These are phyloP conservation scores for Trichothecium roseum DNA, from an alignment of 2,329 filamentous ascomycete species.

Conservation along the genomic window DNA sequence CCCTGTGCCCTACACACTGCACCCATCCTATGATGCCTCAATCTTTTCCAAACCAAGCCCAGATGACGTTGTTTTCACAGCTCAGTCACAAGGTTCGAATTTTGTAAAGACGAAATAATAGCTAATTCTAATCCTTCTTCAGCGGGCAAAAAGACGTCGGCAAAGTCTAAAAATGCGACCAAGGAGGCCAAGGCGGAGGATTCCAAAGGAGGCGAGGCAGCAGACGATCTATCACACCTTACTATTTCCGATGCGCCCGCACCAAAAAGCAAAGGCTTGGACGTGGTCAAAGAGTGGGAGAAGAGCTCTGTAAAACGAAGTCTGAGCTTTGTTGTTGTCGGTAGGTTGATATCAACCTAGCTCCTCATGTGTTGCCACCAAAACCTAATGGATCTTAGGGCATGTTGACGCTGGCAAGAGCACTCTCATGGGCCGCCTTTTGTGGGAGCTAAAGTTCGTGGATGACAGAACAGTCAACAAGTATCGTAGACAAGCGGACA, in stretches of 20 bases:
- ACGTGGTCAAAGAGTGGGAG: conserved; percentile 74
- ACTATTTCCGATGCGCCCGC: conserved; percentile 42
- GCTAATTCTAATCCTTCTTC: conserved; percentile 40
- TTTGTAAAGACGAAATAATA: conserved; percentile 38
- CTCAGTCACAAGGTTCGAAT: conserved; percentile 80
- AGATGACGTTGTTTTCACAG: conserved; percentile 78
- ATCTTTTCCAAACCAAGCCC: conserved; percentile 81
- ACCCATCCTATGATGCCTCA: conserved; percentile 39
- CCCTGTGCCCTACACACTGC: conserved; percentile 39
- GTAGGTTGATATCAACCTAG: conserved; percentile 34
- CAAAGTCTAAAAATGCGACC: conserved; percentile 2
- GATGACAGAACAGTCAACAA: conserved; percentile 83
- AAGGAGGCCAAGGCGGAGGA: conserved; percentile 19
- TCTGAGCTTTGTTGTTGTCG: conserved; percentile 87
- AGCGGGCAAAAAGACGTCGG: conserved; percentile 36
- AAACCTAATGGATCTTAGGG: conserved; percentile 37
- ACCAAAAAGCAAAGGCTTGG: conserved; percentile 66
- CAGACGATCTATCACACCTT: conserved; percentile 20
- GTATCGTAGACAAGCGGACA: conserved; percentile 79
- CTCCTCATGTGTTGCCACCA: not conserved
- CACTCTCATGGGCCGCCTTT: conserved; percentile 89
- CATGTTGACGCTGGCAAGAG: conserved; percentile 98
- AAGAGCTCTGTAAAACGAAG: conserved; percentile 67
- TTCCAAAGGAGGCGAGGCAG: conserved; percentile 12
- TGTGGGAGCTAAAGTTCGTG: conserved; percentile 81